These are phyloP conservation scores for Nigrograna mackinnonii DNA, from an alignment of 2,329 filamentous ascomycete species.

Conservation along the genomic window DNA sequence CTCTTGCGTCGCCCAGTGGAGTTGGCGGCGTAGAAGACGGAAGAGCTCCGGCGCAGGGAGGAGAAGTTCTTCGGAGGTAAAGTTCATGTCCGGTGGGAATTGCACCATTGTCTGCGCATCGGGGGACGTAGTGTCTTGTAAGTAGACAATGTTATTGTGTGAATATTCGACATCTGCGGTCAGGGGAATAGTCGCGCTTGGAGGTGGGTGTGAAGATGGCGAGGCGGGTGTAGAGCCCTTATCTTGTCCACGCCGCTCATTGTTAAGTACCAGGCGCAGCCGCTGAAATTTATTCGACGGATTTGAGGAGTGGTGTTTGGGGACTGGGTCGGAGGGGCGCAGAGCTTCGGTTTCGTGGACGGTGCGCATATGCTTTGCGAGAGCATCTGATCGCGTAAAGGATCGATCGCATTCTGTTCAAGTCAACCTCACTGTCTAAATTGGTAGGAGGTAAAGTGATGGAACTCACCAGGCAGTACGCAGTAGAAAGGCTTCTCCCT, in stretches of 20 bases:
- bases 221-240: constrained; percentile 40
- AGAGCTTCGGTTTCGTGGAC: constrained; percentile 96
- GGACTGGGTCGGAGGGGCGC: constrained; percentile 72
- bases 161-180: constrained; percentile 43
- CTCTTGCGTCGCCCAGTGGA: constrained; percentile 74
- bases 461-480: constrained; percentile 82
- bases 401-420: constrained; percentile 88
- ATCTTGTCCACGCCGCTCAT: constrained; percentile 31
- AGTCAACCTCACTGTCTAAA: neutral
- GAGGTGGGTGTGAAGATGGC: constrained; percentile 30
- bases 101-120: constrained; percentile 58
- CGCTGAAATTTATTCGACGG: constrained; percentile 51
- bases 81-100: constrained; percentile 61
- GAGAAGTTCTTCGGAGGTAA: constrained; percentile 66
- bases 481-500: constrained; percentile 99
- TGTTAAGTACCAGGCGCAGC: constrained; percentile 47
- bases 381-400: constrained; percentile 92
- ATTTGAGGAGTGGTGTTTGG: constrained; percentile 61
- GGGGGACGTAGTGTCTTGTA: constrained; percentile 62
- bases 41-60: constrained; percentile 71
- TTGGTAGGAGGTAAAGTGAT: too few species aligned
- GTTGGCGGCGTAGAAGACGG: constrained; percentile 63
- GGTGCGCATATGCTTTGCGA: constrained; percentile 98
- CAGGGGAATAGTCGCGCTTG: constrained; percentile 18
- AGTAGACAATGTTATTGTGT: constrained; percentile 62